These are phyloP conservation scores for Daldinia grandis DNA, from an alignment of 495 filamentous ascomycete genomes.

Conservation along the genomic window DNA sequence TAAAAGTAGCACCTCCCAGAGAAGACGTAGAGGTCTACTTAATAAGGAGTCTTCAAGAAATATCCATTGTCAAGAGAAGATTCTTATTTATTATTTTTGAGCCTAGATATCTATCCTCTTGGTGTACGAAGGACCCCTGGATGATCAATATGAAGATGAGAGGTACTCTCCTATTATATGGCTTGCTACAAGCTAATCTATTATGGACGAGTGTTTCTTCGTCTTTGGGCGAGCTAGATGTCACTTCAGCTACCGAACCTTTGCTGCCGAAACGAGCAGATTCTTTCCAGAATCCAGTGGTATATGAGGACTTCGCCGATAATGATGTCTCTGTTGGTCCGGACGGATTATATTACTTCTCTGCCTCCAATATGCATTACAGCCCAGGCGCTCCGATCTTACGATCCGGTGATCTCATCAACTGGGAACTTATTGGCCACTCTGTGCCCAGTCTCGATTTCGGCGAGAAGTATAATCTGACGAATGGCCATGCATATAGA, in stretches of 20 bases:
- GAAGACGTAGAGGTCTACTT: not conserved
- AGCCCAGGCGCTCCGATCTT: conserved; percentile 68
- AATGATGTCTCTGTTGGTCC: conserved; percentile 42
- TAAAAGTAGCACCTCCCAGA: not conserved
- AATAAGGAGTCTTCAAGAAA: not conserved
- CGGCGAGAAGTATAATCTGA: conserved; percentile 58
- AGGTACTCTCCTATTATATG: not conserved
- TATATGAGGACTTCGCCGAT: conserved; percentile 46
- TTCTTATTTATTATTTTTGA: not conserved
- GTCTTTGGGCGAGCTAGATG: not conserved
- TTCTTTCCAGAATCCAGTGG: conserved; percentile 40
- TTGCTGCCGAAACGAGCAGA: conserved; percentile 2
- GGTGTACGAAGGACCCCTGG: too few relatives aligned
- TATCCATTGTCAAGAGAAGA: not conserved
- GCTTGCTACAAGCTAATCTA: not conserved
- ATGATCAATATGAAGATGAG: not conserved
- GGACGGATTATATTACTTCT: conserved; percentile 57
- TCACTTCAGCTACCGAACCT: not conserved
- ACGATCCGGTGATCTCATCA: conserved; percentile 62
- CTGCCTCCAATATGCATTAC: conserved; percentile 64
- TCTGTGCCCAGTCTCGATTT: conserved; percentile 62
- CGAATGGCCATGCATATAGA: conserved; percentile 54
- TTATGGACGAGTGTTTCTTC: not conserved
- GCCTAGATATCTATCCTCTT: too few relatives aligned
- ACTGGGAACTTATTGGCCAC: conserved; percentile 65